Conservation (phyloP, 805 yeast genomes). For the Candida michaelii region DNA sequence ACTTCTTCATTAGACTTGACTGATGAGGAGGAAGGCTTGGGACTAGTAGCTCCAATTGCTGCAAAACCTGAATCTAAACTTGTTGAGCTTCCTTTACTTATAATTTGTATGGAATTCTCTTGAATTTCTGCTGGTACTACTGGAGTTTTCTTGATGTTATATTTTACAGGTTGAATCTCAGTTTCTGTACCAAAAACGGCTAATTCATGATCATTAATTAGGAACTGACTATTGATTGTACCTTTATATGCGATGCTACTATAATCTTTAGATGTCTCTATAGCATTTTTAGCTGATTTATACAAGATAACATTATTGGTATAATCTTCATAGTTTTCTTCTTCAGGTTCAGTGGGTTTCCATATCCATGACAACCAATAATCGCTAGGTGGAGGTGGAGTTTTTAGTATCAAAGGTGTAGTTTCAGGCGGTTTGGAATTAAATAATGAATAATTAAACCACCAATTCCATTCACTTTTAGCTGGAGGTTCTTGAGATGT, state of each 20-base stretch:
- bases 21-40: constrained; percentile 8
- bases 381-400: background rate
- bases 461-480: constrained; percentile 10
- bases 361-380: constrained; percentile 30
- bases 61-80: background rate
- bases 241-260: constrained; percentile 35
- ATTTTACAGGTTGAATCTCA: constrained; percentile 33
- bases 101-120: constrained; percentile 24
- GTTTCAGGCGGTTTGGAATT: constrained; percentile 6
- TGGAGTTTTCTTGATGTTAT: constrained; percentile 31
- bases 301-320: constrained; percentile 26
- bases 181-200: constrained; percentile 36
- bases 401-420: constrained; percentile 8
- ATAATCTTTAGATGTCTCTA: constrained; percentile 33
- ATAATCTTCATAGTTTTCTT: constrained; percentile 20
- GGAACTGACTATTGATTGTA: constrained; percentile 15
- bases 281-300: constrained; percentile 29
- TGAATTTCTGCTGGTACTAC: constrained; percentile 35
- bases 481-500: background rate
- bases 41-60: constrained; percentile 1
- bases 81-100: background rate
- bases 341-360: constrained; percentile 15
- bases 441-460: constrained; percentile 3
- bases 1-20: background rate
- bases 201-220: constrained; percentile 24